Evolutionary conservation across 768 basidiomycete genomes (phyloP).

Genomic region (Tulasnella sp.): DNA sequence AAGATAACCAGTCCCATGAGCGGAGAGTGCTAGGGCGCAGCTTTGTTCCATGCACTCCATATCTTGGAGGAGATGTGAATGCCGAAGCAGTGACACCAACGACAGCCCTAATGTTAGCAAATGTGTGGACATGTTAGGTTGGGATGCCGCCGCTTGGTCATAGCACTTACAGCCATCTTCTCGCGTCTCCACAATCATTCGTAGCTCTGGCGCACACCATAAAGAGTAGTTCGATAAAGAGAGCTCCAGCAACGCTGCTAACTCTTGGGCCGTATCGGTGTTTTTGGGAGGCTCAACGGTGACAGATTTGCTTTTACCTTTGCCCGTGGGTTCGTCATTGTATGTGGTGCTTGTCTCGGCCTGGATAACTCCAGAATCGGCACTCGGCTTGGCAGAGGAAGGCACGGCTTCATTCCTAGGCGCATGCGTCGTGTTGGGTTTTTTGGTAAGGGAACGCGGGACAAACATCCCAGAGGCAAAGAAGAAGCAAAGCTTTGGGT

Average conservation of each 20-base stretch:
- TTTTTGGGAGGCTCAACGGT: neutral
- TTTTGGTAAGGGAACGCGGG: conserved; percentile 3
- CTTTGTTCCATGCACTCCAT: conserved; percentile 32
- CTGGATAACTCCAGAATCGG: neutral
- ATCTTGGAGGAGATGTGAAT: conserved; percentile 28
- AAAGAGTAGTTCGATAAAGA: conserved; percentile 61
- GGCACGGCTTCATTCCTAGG: neutral
- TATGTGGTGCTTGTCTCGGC: neutral
- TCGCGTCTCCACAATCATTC: conserved; percentile 37
- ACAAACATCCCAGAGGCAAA: conserved; percentile 3
- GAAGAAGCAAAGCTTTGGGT: no score
- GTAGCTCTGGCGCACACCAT: conserved; percentile 50
- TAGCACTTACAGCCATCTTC: conserved; percentile 40
- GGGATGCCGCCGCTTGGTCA: no score
- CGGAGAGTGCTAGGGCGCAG: conserved; percentile 50
- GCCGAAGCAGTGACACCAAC: conserved; percentile 40
- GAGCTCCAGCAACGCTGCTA: conserved; percentile 40
- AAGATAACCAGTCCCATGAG: conserved; percentile 34
- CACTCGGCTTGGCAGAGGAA: neutral
- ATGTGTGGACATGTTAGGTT: no score
- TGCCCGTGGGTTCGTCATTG: neutral
- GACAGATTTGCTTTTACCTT: no score
- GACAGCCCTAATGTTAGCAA: conserved; percentile 40
- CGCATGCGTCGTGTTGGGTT: neutral
- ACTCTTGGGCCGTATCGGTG: conserved; percentile 27